Evolutionary conservation across 192 early-diverging fungal species (phyloP).

Genomic region (Diversispora eburnea): DNA sequence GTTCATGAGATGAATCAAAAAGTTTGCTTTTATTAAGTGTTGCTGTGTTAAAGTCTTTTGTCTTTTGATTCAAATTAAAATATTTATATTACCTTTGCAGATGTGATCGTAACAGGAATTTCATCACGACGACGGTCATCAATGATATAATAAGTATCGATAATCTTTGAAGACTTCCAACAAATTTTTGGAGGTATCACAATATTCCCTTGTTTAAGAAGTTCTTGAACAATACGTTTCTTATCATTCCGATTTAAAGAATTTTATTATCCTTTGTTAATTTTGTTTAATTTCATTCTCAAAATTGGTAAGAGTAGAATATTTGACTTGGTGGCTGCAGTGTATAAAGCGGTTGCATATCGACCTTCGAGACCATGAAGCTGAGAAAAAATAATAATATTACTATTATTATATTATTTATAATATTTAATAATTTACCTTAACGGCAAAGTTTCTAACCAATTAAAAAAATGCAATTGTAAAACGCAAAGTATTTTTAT

Average conservation of each 20-base stretch:
- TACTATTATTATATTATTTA: too few species aligned
- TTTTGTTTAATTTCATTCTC: constrained; percentile 74
- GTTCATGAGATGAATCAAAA: constrained; percentile 73
- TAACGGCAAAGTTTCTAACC: too few species aligned
- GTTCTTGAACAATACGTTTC: constrained; percentile 64
- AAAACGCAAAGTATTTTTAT: too few species aligned
- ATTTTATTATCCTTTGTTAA: constrained; percentile 67
- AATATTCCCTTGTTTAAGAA: constrained; percentile 68
- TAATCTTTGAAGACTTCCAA: constrained; percentile 85
- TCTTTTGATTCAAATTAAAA: constrained; percentile 72
- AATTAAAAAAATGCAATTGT: too few species aligned
- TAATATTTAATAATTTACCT: too few species aligned
- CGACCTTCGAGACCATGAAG: constrained; percentile 94
- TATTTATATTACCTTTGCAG: constrained; percentile 77
- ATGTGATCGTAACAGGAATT: constrained; percentile 83
- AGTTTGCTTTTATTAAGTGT: constrained; percentile 79
- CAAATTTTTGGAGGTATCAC: constrained; percentile 85
- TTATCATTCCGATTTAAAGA: constrained; percentile 77
- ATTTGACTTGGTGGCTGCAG: constrained; percentile 85
- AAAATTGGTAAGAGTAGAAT: constrained; percentile 69
- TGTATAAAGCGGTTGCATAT: constrained; percentile 95
- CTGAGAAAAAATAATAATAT: too few species aligned
- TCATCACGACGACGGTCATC: constrained; percentile 85
- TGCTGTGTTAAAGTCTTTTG: constrained; percentile 66
- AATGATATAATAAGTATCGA: constrained; percentile 76